Base-by-base conservation (phyloP, 768 basidiomycete genomes). In the Serendipita sp. region DNA sequence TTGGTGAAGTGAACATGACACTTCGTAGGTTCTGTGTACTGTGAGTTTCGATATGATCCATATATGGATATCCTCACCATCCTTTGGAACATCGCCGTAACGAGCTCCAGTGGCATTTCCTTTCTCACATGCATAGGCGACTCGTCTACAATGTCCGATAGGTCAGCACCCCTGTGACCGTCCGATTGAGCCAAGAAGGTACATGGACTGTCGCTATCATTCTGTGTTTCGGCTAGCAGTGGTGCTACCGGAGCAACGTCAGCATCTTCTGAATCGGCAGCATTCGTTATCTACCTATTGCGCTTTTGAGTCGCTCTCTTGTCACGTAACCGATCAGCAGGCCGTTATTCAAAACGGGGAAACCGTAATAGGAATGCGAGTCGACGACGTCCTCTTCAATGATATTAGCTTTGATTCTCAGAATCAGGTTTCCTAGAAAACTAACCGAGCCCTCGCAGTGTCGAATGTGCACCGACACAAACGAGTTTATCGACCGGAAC, bases 11-110 rank as follows among this genome's bases (percentile, higher is more conserved):
- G 71, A 88, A 87, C 50, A 87, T 71, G 27, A 87, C 79, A 70
- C 84, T 83, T 5, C 83, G 81, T 10, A 87, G 70, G 69, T 85
- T 87, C 85, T 88, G 68, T 33, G 58, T 5, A 8, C 44, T 15
- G 36, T 6, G 36, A 43, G 46, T 36, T 29, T 43, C 52, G 50
- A 11, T 48, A 2, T 15, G 37, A 16, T 46, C 37, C 13, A 1
- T 62, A 44, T 40, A 72, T 70, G 2, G 40, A 29, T 44, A 6
- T 16, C 60, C 73, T 62, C 45, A 84, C 86, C 71, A 88, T 72
- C 74, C 83, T 86, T 72, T 86, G 86, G 75, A 87, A 87, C 80
- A 85, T 84, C 68, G 76, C 80, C 31, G 87, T 85, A 13, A 87
- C 83, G 8, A 86, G 74, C 67, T 87, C 85, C 69, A 83, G 78